Evolutionary conservation across 805 yeast species (phyloP), one percentile per base, ranked within the genome.

Genomic region (Nadsonia fulvescens): DNA sequence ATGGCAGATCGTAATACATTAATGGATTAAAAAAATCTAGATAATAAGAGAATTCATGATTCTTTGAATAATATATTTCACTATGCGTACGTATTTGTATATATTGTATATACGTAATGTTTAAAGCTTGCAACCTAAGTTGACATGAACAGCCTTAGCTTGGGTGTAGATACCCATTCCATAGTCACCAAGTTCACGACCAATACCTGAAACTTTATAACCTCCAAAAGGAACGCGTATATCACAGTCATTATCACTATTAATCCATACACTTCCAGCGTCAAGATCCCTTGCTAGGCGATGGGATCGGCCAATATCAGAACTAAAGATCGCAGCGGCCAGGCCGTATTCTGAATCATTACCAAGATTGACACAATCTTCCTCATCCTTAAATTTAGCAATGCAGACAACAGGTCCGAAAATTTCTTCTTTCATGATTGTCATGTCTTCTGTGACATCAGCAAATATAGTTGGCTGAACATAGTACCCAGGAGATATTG

Each of bases 351-450:
- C 61, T 18, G 83, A 62, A 53, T 74, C 75, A 55, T 83, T 86
- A 28, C 94, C 93, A 47, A 61, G 51, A 32, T 50, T 54, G 28
- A 83, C 61, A 27, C 70, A 93, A 47, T 86, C 92, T 37, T 79
- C 93, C 37, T 70, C 70, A 37, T 78, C 69, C 43, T 61, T 58
- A 58, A 83, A 83, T 60, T 79, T 81, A 42, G 76, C 59, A 32
- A 79, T 66, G 12, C 82, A 70, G 33, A 78, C 86, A 32, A 83
- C 89, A 19, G 96, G 96, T 31, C 96, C 96, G 42, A 83, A 82
- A 49, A 82, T 78, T 63, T 82, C 95, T 50, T 82, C 94, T 50
- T 61, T 66, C 40, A 77, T 81, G 49, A 83, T 70, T 38, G 61
- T 58, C 73, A 69, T 70, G 46, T 69, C 58, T 48, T 71, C 75